phyloP scores from a whole-genome alignment of 805 yeast species.

The Yamadazyma phyllophila region DNA sequence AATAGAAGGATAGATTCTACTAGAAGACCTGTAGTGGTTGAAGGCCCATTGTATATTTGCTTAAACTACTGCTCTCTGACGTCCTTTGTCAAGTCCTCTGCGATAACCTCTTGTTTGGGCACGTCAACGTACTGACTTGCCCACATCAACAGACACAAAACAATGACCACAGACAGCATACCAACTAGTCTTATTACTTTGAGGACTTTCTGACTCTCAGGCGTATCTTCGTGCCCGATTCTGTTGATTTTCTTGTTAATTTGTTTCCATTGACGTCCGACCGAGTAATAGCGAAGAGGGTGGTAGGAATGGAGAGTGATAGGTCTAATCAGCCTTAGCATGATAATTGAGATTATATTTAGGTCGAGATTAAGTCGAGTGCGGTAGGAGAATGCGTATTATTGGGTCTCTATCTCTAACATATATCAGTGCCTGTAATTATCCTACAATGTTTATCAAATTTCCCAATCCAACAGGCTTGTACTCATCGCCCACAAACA shows the following conservation, averaged over 20 bases:
- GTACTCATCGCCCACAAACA: slow-evolving; percentile 42
- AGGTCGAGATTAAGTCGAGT: too few relatives aligned
- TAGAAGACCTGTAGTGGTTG: too few relatives aligned
- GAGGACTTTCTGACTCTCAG: slow-evolving; percentile 28
- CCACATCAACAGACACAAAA: slow-evolving; percentile 27
- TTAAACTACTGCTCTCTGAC: slow-evolving; percentile 13
- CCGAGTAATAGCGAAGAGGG: background rate
- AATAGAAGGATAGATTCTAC: too few relatives aligned
- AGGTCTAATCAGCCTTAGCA: too few relatives aligned
- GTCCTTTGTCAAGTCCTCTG: slow-evolving; percentile 22
- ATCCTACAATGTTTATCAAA: slow-evolving; percentile 10
- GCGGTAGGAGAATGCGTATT: too few relatives aligned
- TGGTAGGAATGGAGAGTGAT: too few relatives aligned
- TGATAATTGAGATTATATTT: too few relatives aligned
- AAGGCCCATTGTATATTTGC: too few relatives aligned
- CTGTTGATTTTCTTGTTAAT: slow-evolving; percentile 20
- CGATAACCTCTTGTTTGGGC: slow-evolving; percentile 7
- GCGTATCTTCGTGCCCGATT: slow-evolving; percentile 33
- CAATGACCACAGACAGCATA: slow-evolving; percentile 24
- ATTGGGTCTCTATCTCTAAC: too few relatives aligned
- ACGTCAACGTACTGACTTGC: slow-evolving; percentile 21
- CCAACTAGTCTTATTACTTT: slow-evolving; percentile 23
- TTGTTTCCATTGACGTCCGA: background rate
- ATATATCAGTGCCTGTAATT: too few relatives aligned
- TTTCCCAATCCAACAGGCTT: background rate